These are phyloP conservation scores for Jimgerdemannia lactiflua DNA, from an alignment of 192 early-diverging fungal genomes.

Conservation along the genomic window DNA sequence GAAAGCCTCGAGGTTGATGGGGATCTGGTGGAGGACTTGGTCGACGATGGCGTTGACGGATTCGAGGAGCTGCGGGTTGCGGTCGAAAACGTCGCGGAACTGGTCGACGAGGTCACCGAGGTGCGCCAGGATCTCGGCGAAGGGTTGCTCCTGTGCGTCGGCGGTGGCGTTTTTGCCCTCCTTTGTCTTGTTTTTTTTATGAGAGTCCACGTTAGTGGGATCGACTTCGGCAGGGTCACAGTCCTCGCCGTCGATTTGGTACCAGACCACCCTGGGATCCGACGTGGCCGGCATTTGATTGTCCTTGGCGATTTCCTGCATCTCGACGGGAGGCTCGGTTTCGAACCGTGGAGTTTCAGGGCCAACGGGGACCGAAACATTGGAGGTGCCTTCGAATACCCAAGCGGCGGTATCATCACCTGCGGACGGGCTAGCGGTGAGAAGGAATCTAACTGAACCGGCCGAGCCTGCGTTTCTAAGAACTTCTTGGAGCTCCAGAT, in stretches of 20 bases:
- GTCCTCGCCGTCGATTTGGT: background rate
- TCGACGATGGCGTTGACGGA: background rate
- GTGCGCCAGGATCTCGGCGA: background rate
- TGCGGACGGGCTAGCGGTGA: background rate
- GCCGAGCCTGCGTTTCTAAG: background rate
- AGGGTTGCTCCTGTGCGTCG: background rate
- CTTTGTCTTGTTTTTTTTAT: background rate
- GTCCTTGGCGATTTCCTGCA: background rate
- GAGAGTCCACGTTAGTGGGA: background rate
- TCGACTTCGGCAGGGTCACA: background rate
- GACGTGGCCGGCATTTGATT: background rate
- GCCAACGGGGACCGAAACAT: background rate
- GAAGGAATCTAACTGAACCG: background rate
- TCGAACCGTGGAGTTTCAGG: background rate
- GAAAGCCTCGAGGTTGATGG: background rate
- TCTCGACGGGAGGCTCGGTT: background rate
- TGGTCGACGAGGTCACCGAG: background rate
- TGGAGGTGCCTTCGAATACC: slow-evolving; percentile 2
- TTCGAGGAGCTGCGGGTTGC: slow-evolving; percentile 1
- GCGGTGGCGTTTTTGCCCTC: background rate
- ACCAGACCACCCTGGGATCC: too few species aligned
- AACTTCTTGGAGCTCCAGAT: background rate
- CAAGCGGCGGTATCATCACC: background rate
- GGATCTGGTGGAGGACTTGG: background rate
- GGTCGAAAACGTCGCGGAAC: background rate